Evolutionary conservation across 148 eudicot genomes (phyloP), one percentile per base, ranked within the genome.

Genomic region (Vaccinium vitisidaea): DNA sequence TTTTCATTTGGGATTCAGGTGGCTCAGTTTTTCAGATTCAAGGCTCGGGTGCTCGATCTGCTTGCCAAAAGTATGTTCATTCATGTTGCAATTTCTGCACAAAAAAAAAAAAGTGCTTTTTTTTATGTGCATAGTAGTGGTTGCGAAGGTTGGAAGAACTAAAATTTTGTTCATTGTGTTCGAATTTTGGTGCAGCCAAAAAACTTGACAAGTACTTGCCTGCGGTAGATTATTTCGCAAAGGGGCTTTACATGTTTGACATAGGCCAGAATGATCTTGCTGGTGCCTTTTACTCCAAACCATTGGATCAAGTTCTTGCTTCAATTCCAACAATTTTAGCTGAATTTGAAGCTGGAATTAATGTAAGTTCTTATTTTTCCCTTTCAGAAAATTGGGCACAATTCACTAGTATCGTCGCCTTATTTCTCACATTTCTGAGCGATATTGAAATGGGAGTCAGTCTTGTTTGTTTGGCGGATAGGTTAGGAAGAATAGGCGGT

Each of bases 231-330:
- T 91, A 54, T 78, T 97, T 95, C 52, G 88, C 52, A 25, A 92
- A 92, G 88, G 98, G 91, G 23, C 97, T 97, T 59, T 95, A 94
- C 90, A 94, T 89, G 93, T 94, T 97, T 79, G 99, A 97, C 82
- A 92, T 97, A 87, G 99, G 98, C 88, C 98, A 97, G 88, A 95
- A 97, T 75, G 98, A 97, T 88, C 88, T 97, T 23, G 95, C 95
- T 19, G 94, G 94, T 73, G 96, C 94, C 54, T 97, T 97, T 78
- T 95, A 92, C 83, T 93, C 98, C 70, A 95, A 93, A 88, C 65
- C 96, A 14, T 83, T 87, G 21, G 99, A 97, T 92, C 98, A 95
- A 92, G 16, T 95, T 85, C 71, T 97, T 52, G 98, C 95, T 77
- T 88, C 93, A 21, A 93, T 95, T 78, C 98, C 99, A 4, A 82